A percentile compares a stretch with the other conserved stretches of the same genome.
These are phyloP conservation scores for Colletotrichum sp. DNA, from an alignment of 2,329 filamentous ascomycete species.

Conservation along the genomic window DNA sequence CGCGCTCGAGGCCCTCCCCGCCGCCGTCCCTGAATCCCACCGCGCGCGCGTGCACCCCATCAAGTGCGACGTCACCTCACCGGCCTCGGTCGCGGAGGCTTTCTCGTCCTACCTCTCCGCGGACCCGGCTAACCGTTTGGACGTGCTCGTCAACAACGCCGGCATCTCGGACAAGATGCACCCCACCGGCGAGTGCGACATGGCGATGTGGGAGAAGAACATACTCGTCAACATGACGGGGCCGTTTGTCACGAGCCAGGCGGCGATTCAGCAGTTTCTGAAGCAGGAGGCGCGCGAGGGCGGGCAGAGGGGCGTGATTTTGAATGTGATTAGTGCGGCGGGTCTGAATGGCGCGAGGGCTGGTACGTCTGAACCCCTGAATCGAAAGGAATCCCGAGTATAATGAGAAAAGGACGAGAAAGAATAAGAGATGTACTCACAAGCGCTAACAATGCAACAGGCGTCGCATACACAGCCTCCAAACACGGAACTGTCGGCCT, in stretches of 20 bases:
- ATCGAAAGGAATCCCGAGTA: rapidly evolving
- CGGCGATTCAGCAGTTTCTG: slow-evolving; percentile 53
- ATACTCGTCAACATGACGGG: slow-evolving; percentile 63
- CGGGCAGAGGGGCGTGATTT: slow-evolving; percentile 22
- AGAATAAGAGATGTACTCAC: not conserved
- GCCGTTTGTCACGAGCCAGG: slow-evolving; percentile 55
- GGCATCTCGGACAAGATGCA: slow-evolving; percentile 63
- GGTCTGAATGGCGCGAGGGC: not conserved
- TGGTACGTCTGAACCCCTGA: not conserved
- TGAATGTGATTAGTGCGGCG: slow-evolving; percentile 23
- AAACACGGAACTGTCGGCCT: slow-evolving; percentile 60
- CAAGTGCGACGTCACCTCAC: not conserved
- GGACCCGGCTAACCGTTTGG: slow-evolving; percentile 28
- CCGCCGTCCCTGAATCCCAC: not conserved
- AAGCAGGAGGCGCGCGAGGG: slow-evolving; percentile 32
- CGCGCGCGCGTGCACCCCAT: not conserved
- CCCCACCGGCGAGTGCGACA: slow-evolving; percentile 51
- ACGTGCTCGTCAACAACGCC: slow-evolving; percentile 65
- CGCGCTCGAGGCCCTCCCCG: not conserved
- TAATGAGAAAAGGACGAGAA: not conserved
- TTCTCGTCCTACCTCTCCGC: not conserved
- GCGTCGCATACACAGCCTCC: slow-evolving; percentile 55
- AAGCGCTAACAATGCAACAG: slow-evolving; percentile 20
- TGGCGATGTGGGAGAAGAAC: slow-evolving; percentile 56
- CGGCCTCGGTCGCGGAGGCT: not conserved